Evolutionary conservation across 1,284 basidiomycete genomes (phyloP).

Genomic region (Wolfiporia cocos): DNA sequence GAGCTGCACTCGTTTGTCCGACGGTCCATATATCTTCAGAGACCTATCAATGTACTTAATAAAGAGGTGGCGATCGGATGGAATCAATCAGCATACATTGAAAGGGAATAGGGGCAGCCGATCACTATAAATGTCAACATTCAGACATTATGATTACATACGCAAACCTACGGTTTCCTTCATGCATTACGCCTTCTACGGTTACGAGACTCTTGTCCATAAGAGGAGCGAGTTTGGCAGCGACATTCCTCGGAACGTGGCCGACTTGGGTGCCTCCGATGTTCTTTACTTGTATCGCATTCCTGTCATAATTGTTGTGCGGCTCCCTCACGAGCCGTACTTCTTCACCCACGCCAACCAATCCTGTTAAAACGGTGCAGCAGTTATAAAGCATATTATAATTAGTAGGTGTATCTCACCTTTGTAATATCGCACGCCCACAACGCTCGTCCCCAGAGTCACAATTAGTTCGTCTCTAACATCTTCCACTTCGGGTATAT

Average conservation of each 20-base stretch:
- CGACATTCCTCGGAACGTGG: slow-evolving; percentile 65
- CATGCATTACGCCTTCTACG: slow-evolving; percentile 71
- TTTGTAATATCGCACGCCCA: slow-evolving; percentile 79
- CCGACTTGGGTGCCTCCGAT: slow-evolving; percentile 72
- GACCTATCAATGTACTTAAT: slow-evolving; percentile 27
- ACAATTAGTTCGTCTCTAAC: slow-evolving; percentile 61
- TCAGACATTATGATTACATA: neutral
- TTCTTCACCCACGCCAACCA: slow-evolving; percentile 75
- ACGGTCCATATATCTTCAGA: slow-evolving; percentile 65
- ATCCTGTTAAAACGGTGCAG: slow-evolving; percentile 47
- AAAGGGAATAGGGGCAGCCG: slow-evolving; percentile 46
- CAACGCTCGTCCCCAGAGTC: slow-evolving; percentile 54
- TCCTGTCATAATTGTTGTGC: slow-evolving; percentile 62
- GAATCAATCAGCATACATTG: slow-evolving; percentile 38
- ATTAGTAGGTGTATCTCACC: slow-evolving; percentile 38
- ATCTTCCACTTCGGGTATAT: slow-evolving; percentile 39
- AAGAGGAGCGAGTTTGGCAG: slow-evolving; percentile 57
- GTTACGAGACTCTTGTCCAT: slow-evolving; percentile 59
- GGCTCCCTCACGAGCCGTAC: slow-evolving; percentile 72
- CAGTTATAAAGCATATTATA: no score
- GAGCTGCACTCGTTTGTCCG: slow-evolving; percentile 49
- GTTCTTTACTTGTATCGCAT: slow-evolving; percentile 77
- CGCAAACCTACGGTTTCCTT: slow-evolving; percentile 58
- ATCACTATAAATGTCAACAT: slow-evolving; percentile 28
- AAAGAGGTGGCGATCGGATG: neutral